Conservation (phyloP, 495 filamentous ascomycete species). For the Penicillium psychrofluorescens region DNA sequence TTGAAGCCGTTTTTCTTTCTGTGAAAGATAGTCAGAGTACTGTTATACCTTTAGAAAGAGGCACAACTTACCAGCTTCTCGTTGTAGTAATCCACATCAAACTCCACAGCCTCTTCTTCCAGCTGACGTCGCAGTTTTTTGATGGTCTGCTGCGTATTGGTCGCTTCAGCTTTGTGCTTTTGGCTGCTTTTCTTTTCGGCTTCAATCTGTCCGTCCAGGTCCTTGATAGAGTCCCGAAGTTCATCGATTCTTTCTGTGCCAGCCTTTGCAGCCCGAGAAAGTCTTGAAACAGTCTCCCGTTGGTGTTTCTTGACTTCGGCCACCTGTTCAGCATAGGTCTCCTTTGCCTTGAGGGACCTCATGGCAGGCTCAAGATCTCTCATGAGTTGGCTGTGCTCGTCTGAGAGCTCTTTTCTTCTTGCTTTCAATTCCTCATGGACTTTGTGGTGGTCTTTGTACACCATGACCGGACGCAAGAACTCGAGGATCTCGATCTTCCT, state of each 20-base stretch:
- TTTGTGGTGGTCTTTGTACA: slow-evolving; percentile 42
- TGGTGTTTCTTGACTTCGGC: slow-evolving; percentile 43
- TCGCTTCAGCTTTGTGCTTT: slow-evolving; percentile 43
- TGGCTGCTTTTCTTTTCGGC: slow-evolving; percentile 48
- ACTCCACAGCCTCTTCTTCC: slow-evolving; percentile 42
- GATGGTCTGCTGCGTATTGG: slow-evolving; percentile 33
- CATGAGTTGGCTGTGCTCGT: slow-evolving; percentile 50
- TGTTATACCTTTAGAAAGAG: no score
- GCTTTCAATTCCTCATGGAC: slow-evolving; percentile 36
- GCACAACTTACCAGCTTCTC: slow-evolving; percentile 35
- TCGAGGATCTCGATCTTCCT: slow-evolving; percentile 60
- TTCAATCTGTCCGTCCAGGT: slow-evolving; percentile 46
- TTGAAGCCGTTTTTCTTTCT: slow-evolving; percentile 31
- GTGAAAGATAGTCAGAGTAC: slow-evolving; percentile 10
- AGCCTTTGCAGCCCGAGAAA: slow-evolving; percentile 33
- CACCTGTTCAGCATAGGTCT: slow-evolving; percentile 47
- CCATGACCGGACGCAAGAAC: slow-evolving; percentile 54
- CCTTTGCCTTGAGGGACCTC: slow-evolving; percentile 55
- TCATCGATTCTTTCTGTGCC: slow-evolving; percentile 49
- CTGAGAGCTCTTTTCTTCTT: slow-evolving; percentile 35
- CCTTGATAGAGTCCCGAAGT: slow-evolving; percentile 46
- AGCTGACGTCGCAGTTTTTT: slow-evolving; percentile 37
- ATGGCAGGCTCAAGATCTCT: slow-evolving; percentile 60
- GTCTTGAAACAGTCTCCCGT: background rate
- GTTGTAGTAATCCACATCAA: slow-evolving; percentile 49